Evolutionary conservation across 2,329 filamentous ascomycete species (phyloP).

Genomic region (Talaromyces sp.): DNA sequence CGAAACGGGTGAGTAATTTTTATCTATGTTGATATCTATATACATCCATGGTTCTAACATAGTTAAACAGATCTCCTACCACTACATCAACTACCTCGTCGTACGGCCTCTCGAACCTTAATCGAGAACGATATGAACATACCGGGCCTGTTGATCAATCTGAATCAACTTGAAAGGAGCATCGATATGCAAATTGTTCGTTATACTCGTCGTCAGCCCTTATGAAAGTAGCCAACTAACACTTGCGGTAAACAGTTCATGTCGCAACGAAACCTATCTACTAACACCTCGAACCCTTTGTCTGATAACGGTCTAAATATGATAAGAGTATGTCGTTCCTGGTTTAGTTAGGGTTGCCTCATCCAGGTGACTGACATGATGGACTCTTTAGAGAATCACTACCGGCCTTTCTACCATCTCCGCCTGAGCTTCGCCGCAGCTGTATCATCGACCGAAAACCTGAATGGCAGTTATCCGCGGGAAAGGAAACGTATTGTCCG

Average conservation of each 20-base stretch:
- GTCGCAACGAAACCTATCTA: neutral
- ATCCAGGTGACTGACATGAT: neutral
- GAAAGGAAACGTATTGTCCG: neutral
- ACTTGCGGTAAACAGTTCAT: neutral
- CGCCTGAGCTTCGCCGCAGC: neutral
- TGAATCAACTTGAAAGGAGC: neutral
- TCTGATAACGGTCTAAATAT: neutral
- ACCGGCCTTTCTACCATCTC: neutral
- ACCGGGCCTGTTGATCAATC: neutral
- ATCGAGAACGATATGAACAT: neutral
- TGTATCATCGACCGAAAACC: neutral
- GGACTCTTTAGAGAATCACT: neutral
- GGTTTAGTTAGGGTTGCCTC: neutral
- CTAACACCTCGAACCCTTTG: neutral
- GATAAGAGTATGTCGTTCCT: neutral
- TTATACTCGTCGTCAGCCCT: neutral
- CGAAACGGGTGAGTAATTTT: neutral
- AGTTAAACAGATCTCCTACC: slow-evolving; percentile 5
- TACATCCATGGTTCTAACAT: no score
- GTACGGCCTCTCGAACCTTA: neutral
- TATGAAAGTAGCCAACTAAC: neutral
- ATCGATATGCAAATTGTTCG: slow-evolving; percentile 8
- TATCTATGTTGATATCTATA: no score
- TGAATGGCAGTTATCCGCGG: neutral
- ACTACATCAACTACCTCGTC: neutral